Evolutionary conservation across 768 basidiomycete genomes (phyloP).

Genomic region (Mycena olivaceomarginata): DNA sequence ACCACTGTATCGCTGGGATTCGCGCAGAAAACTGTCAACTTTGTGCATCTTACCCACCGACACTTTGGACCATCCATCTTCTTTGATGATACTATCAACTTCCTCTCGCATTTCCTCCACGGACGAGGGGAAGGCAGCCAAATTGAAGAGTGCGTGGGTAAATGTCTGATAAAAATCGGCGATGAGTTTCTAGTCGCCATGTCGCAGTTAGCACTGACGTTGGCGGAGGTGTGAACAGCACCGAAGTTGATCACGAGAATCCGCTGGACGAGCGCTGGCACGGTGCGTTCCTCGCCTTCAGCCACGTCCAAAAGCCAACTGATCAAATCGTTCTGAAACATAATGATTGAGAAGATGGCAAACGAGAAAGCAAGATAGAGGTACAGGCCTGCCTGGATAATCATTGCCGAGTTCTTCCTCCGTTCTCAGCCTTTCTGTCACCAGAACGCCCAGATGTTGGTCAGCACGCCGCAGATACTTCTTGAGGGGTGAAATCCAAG

Average conservation of each 20-base stretch:
- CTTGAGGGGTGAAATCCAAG: constrained; percentile 28
- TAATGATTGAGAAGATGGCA: constrained; percentile 40
- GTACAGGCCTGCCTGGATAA: constrained; percentile 56
- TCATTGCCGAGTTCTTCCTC: constrained; percentile 47
- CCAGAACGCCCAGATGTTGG: constrained; percentile 50
- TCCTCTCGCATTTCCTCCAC: constrained; percentile 56
- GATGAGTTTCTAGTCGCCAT: constrained; percentile 43
- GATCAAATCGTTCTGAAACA: constrained; percentile 31
- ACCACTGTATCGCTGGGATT: constrained; percentile 52
- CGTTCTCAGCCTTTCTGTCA: constrained; percentile 53
- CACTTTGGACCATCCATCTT: constrained; percentile 51
- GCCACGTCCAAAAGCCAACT: constrained; percentile 34
- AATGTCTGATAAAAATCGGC: constrained; percentile 47
- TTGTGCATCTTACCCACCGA: constrained; percentile 54
- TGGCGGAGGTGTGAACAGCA: constrained; percentile 32
- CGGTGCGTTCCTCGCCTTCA: constrained; percentile 32
- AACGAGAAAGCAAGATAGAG: constrained; percentile 43
- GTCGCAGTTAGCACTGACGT: not conserved
- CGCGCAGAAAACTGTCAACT: constrained; percentile 58
- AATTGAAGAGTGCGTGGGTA: constrained; percentile 47
- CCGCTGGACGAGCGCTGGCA: constrained; percentile 32
- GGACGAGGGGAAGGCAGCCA: constrained; percentile 49
- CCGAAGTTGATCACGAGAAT: constrained; percentile 32
- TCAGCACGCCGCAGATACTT: constrained; percentile 27
- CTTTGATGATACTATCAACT: constrained; percentile 50